Evolutionary conservation across 345 rosid species (phyloP).

Genomic region (Eucalyptus victrix): DNA sequence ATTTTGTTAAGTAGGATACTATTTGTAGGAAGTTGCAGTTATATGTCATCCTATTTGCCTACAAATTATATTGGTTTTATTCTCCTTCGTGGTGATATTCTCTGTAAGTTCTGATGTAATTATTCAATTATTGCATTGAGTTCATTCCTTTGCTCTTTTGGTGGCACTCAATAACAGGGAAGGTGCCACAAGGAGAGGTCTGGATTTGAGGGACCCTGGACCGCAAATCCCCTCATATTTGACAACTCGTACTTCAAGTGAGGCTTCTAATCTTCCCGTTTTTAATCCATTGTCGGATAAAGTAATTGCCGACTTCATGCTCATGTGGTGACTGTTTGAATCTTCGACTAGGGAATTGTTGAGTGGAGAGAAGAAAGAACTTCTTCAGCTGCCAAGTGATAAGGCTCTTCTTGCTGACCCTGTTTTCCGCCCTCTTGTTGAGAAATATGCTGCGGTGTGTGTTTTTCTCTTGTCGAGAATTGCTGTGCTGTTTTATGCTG

Average conservation of each 20-base stretch:
- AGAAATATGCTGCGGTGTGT: conserved; percentile 72
- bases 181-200: conserved; percentile 95
- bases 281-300: neutral
- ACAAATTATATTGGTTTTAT: neutral
- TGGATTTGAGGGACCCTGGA: conserved; percentile 97
- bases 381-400: conserved; percentile 67
- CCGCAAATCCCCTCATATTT: conserved; percentile 70
- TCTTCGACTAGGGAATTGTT: conserved; percentile 51
- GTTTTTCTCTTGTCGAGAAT: neutral
- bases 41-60: neutral
- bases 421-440: conserved; percentile 70
- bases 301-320: neutral
- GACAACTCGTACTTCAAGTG: conserved; percentile 92
- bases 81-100: neutral
- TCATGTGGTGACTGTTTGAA: neutral
- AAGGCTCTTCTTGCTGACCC: conserved; percentile 76
- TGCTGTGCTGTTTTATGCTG: neutral
- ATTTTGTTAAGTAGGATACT: neutral
- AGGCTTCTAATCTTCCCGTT: neutral
- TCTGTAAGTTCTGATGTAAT: neutral
- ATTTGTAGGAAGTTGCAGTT: neutral
- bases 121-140: neutral
- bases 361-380: conserved; percentile 87
- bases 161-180: conserved; percentile 29
- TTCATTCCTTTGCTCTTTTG: neutral